A percentile compares a stretch with the other conserved stretches of the same genome.
Conservation (phyloP, 2,329 filamentous ascomycete genomes). For the Talaromyces sp. region DNA sequence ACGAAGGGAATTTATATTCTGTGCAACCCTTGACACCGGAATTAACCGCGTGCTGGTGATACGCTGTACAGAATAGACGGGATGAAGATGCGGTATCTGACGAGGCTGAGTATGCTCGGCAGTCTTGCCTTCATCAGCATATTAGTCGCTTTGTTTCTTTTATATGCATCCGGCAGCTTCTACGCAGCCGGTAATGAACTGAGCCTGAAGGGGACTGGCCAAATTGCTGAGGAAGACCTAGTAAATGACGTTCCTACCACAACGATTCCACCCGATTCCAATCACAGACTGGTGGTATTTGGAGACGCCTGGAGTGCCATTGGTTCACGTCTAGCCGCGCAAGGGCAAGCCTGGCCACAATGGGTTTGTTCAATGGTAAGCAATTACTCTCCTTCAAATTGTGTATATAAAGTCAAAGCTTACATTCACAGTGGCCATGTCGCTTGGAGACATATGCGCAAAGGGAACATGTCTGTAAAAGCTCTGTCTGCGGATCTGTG, state of each 20-base stretch:
- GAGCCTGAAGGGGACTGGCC: conserved; percentile 1
- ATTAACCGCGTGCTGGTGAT: background rate
- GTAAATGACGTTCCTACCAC: conserved; percentile 20
- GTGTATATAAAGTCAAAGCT: background rate
- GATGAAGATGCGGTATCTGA: conserved; percentile 14
- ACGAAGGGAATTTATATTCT: background rate
- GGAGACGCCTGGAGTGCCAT: conserved; percentile 41
- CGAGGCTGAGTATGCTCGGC: conserved; percentile 9
- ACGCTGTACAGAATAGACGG: background rate
- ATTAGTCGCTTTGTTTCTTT: conserved; percentile 8
- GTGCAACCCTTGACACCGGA: background rate
- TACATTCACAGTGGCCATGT: conserved; percentile 30
- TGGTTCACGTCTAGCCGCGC: conserved; percentile 24
- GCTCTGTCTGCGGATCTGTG: conserved; percentile 29
- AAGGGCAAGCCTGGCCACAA: conserved; percentile 34
- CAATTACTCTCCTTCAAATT: too few relatives aligned
- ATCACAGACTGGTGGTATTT: conserved; percentile 36
- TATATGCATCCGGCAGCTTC: conserved; percentile 22
- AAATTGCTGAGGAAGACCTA: conserved; percentile 12
- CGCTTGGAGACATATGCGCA: conserved; percentile 34
- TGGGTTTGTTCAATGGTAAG: conserved; percentile 37
- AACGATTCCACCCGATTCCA: conserved; percentile 22
- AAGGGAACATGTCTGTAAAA: conserved; percentile 27
- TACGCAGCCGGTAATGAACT: conserved; percentile 23
- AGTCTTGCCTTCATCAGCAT: conserved; percentile 13